phyloP scores from a whole-genome alignment of 83 land plant genomes.

The Thuja plicata region DNA sequence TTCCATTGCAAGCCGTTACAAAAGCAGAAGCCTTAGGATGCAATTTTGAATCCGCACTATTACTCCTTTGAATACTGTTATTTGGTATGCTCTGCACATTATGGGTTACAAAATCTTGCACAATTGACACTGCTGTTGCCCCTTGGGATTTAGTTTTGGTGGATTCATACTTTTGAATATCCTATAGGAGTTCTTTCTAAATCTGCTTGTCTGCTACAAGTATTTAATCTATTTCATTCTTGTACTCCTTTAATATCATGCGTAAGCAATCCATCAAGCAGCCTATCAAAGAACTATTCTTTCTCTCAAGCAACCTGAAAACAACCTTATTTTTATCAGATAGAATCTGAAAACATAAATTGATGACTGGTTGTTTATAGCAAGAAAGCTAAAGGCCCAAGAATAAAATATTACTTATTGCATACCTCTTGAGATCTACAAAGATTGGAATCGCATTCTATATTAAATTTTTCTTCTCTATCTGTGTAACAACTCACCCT shows the following conservation, averaged over 20 bases:
- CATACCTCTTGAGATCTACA: conserved; percentile 84
- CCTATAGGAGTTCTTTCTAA: conserved; percentile 87
- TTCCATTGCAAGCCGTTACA: conserved; percentile 10
- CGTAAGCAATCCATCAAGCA: conserved; percentile 90
- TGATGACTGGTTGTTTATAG: not conserved
- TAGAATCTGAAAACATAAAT: not conserved
- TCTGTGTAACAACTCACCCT: conserved; percentile 73
- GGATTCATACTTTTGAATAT: conserved; percentile 86
- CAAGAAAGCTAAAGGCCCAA: not conserved
- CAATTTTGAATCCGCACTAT: not conserved
- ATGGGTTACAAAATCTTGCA: conserved; percentile 19
- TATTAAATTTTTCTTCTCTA: conserved; percentile 75
- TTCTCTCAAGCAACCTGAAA: conserved; percentile 72
- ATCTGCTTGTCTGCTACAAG: conserved; percentile 89
- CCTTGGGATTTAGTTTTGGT: conserved; percentile 57
- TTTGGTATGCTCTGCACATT: conserved; percentile 15
- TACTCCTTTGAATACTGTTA: too few species aligned
- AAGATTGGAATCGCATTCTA: conserved; percentile 92
- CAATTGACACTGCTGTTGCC: conserved; percentile 34
- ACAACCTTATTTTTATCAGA: not conserved
- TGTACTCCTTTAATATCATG: conserved; percentile 80
- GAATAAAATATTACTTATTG: too few species aligned
- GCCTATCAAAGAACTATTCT: conserved; percentile 86
- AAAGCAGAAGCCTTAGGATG: conserved; percentile 8
- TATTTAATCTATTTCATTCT: conserved; percentile 88